Conservation (phyloP, 495 filamentous ascomycete genomes). For the Daldinia concentrica region DNA sequence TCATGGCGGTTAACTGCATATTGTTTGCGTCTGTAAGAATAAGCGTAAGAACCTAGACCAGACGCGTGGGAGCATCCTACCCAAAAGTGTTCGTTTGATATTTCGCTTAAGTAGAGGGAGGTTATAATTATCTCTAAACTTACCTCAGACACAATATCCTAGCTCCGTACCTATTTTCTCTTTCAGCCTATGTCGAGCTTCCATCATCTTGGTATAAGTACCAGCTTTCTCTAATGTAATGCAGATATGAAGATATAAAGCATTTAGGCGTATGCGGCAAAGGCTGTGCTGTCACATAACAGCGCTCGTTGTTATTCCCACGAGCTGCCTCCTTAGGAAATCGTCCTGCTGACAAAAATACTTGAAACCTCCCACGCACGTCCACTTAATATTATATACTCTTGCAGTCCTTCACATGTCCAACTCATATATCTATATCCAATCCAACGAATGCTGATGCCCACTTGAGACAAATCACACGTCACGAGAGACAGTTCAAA, state of each 20-base stretch:
- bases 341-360: conserved; percentile 24
- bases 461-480: conserved; percentile 29
- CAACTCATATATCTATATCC: conserved; percentile 11
- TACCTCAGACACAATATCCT: background rate
- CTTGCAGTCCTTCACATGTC: conserved; percentile 1
- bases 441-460: background rate
- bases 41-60: background rate
- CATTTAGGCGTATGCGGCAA: conserved; percentile 2
- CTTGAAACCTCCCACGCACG: conserved; percentile 22
- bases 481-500: conserved; percentile 13
- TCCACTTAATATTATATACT: conserved; percentile 16
- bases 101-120: background rate
- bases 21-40: background rate
- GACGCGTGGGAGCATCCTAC: background rate
- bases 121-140: conserved; percentile 3
- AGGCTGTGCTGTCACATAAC: background rate
- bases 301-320: background rate
- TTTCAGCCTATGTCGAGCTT: background rate
- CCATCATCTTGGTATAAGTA: background rate
- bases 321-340: conserved; percentile 32
- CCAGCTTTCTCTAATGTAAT: background rate
- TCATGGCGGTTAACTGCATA: conserved; percentile 1
- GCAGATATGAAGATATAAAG: background rate
- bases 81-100: background rate
- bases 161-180: background rate